phyloP scores from a whole-genome alignment of 208 protist species.

The Acanthamoeba royreba region DNA sequence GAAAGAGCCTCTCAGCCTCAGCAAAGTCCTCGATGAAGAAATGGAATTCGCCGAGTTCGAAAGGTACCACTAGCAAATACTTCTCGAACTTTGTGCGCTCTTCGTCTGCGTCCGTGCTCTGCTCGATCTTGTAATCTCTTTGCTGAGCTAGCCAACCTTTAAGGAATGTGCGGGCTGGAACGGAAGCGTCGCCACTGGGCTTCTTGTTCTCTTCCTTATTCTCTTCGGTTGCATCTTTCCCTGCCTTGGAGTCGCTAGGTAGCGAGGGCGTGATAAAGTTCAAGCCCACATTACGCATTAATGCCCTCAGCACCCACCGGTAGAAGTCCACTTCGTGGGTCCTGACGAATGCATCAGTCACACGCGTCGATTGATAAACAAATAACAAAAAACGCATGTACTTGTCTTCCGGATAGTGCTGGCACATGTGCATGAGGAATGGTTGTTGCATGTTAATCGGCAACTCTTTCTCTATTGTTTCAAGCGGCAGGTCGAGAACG shows the following conservation, averaged over 20 bases:
- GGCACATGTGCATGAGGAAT: background rate
- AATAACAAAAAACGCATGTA: background rate
- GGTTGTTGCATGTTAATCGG: constrained; percentile 1
- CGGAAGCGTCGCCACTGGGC: background rate
- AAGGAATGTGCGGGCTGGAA: background rate
- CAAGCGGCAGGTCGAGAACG: background rate
- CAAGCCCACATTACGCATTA: background rate
- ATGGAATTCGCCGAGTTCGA: constrained; percentile 14
- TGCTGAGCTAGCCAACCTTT: background rate
- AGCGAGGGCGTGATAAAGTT: background rate
- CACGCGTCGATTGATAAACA: background rate
- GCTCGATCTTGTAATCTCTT: background rate
- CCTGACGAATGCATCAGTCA: background rate
- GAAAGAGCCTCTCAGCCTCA: constrained; percentile 5
- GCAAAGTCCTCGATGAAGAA: constrained; percentile 37
- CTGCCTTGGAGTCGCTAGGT: background rate
- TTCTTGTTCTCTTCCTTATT: background rate
- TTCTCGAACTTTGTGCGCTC: background rate
- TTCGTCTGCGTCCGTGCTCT: background rate
- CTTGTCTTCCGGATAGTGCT: background rate
- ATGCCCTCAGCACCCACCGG: background rate
- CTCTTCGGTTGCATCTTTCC: background rate
- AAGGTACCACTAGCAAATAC: background rate
- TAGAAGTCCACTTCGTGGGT: background rate
- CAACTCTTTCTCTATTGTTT: background rate